Evolutionary conservation across 75 land plant species (phyloP), one percentile per base, ranked within the genome.

Genomic region (Cryptomeria japonica): DNA sequence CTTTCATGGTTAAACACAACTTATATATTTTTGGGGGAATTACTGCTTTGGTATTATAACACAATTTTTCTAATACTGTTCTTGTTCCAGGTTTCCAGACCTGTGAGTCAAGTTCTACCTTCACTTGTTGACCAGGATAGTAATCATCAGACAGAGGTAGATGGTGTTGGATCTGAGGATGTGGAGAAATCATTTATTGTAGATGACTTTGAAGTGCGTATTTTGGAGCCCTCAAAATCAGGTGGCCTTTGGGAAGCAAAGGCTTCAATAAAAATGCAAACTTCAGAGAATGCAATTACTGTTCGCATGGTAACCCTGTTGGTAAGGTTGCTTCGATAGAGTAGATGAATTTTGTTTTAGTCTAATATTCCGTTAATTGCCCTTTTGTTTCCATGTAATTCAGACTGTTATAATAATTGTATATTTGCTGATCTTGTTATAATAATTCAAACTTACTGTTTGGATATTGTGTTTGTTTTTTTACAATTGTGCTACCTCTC

Each of bases 201-300:
- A 9, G 99, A 98, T 79, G 99, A 98, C 68, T 98, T 93, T 91
- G 99, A 98, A 87, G 94, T 98, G 42, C 97, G 99, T 22, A 92
- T 98, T 86, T 16, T 97, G 56, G 99, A 95, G 88, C 96, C 96
- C 55, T 95, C 93, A 87, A 94, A 92, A 87, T 90, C 96, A 87
- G 96, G 96, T 46, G 92, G 91, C 9, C 89, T 89, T 22, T 98
- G 99, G 99, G 95, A 96, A 87, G 94, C 96, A 32, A 91, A 89
- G 84, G 96, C 93, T 38, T 93, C 94, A 19, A 93, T 98, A 70
- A 90, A 93, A 80, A 92, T 98, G 96, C 99, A 98, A 79, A 91
- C 86, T 70, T 93, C 95, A 86, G 99, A 98, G 90, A 94, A 97
- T 93, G 99, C 97, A 12, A 87, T 98, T 6, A 94, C 99, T 68